Conservation (phyloP, 768 basidiomycete genomes). For the Mrakia gelida region DNA sequence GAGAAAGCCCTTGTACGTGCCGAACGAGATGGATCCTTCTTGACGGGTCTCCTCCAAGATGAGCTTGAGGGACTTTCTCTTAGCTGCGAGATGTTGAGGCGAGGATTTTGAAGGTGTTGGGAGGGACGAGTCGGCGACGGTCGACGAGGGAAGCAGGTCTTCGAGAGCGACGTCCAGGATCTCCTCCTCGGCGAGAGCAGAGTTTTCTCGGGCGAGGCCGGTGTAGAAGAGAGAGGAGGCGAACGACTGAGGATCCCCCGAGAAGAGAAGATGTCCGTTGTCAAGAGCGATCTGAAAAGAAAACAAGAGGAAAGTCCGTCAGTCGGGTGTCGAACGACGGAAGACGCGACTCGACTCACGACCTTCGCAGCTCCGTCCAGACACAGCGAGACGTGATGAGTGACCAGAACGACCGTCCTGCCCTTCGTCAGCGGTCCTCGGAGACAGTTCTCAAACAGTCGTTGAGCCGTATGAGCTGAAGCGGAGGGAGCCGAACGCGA, state of each 20-base stretch:
- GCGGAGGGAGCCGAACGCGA: too few relatives aligned
- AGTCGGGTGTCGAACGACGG: not conserved
- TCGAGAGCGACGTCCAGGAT: constrained; percentile 47
- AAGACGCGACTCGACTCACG: constrained; percentile 19
- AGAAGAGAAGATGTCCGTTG: constrained; percentile 4
- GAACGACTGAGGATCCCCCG: not conserved
- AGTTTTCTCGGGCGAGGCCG: not conserved
- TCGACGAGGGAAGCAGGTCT: constrained; percentile 49
- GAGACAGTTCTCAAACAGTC: constrained; percentile 40
- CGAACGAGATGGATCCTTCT: constrained; percentile 12
- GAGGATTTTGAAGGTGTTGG: constrained; percentile 38
- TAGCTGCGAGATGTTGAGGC: constrained; percentile 58
- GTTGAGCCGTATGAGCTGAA: constrained; percentile 41
- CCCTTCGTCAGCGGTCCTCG: constrained; percentile 34
- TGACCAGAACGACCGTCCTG: constrained; percentile 42
- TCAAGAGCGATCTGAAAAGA: constrained; percentile 11
- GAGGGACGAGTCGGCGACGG: not conserved
- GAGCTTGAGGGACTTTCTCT: constrained; percentile 64
- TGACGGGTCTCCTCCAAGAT: constrained; percentile 55
- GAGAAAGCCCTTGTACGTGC: constrained; percentile 9
- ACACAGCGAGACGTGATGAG: constrained; percentile 43
- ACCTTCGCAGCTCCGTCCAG: constrained; percentile 39
- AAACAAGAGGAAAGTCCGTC: not conserved
- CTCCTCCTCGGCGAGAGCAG: constrained; percentile 52
- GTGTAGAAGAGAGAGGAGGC: not conserved